Base-by-base conservation (phyloP, 306 rosid genomes). In the Rosa chinensis region DNA sequence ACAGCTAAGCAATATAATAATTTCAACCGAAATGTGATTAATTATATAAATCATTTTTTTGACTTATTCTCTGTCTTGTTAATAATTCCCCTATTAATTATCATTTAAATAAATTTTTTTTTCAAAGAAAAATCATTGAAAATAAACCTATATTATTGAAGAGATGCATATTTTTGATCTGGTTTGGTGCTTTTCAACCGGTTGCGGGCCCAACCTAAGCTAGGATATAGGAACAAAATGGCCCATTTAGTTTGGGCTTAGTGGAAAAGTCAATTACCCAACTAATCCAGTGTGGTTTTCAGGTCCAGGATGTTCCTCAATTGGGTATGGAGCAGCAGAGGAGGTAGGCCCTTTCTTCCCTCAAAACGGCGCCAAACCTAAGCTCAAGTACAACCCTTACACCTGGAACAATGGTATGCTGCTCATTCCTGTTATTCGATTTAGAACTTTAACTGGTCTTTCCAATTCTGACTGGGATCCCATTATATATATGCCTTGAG, bases 281-380 rank as follows among this genome's bases (percentile, higher is more conserved):
- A 5, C 10, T 53, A 53, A 53, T 17, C 21, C 17, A 43, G 3
- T 14, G 14, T 16, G 14, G 47, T 5, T 82, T 84, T 66, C 88
- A 93, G 98, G 98, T 4, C 97, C 98, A 0, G 98, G 98, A 23
- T 94, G 97, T 72, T 94, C 98, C 3, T 94, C 98, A 52, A 71
- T 94, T 78, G 98, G 96, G 21, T 92, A n/a, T 75, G 97, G 97
- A 82, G 90, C 85, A 84, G 79, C 93, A 71, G 98, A 94, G 83
- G 98, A 94, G 79, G 52, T 94, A n/a, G 98, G 98, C 32, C 98
- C 98, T 50, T 94, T 94, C 84, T 92, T 85, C 73, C 94, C 97
- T 40, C 90, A 94, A 21, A 84, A 89, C 2, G 85, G 94, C 77
- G 82, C 72, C 86, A 23, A 86, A 71, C 96, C 96, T 61, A 85